Conservation (phyloP, 139 green algal genomes). For the Coelastrella sp. region DNA sequence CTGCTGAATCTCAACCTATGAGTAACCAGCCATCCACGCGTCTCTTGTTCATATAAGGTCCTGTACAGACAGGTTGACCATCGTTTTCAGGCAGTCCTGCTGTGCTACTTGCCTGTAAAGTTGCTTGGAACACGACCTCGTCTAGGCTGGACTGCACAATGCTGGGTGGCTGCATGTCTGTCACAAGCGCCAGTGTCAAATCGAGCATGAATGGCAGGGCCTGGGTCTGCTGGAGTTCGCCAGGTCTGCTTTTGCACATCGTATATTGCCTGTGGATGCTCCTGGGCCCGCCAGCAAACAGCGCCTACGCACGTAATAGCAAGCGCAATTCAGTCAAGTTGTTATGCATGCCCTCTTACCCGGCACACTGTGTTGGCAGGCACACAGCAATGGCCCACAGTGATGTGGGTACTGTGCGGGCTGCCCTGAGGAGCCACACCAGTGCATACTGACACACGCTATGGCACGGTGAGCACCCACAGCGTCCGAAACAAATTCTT, state of each 20-base stretch:
- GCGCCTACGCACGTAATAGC: background rate
- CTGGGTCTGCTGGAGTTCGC: background rate
- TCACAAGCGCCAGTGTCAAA: slow-evolving; percentile 8
- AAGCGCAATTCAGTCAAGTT: too few relatives aligned
- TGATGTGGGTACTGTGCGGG: too few relatives aligned
- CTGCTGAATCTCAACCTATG: too few relatives aligned
- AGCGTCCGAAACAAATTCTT: too few relatives aligned
- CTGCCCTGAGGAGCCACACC: too few relatives aligned
- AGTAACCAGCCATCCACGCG: too few relatives aligned
- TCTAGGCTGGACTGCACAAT: slow-evolving; percentile 26
- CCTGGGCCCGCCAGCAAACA: background rate
- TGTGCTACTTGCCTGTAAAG: slow-evolving; percentile 11
- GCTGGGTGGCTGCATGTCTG: background rate
- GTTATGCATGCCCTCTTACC: too few relatives aligned
- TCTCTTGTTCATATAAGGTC: background rate
- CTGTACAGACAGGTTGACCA: background rate
- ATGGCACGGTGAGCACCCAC: too few relatives aligned
- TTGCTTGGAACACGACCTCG: slow-evolving; percentile 42
- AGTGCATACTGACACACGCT: too few relatives aligned
- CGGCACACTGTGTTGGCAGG: too few relatives aligned
- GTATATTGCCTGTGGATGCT: slow-evolving; percentile 6
- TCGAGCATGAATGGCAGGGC: slow-evolving; percentile 33
- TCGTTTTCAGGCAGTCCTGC: background rate
- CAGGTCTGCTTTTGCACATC: background rate
- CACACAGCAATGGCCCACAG: too few relatives aligned